Evolutionary conservation across 1,139 yeast genomes (phyloP).

Genomic region (Geotrichum candidum): DNA sequence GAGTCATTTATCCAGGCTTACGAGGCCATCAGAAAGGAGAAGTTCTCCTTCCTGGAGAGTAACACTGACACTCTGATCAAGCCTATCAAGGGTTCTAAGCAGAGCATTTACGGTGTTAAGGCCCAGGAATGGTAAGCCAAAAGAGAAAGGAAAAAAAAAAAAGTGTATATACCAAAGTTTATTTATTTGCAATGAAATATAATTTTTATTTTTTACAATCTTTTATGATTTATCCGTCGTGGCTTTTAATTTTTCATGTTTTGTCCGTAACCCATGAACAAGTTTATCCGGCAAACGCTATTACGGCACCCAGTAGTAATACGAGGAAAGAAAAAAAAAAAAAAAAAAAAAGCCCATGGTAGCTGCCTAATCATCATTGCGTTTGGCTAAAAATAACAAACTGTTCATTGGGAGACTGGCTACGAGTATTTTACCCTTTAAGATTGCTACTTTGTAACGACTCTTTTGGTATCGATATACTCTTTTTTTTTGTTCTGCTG

Average conservation of each 20-base stretch:
- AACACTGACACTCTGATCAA: conserved; percentile 52
- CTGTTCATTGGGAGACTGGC: no score
- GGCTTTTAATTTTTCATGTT: background rate
- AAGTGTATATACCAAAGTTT: background rate
- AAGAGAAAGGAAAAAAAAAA: background rate
- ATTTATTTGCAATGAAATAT: background rate
- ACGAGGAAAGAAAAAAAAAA: no score
- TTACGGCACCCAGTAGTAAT: background rate
- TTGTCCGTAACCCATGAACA: background rate
- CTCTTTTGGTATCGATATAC: no score
- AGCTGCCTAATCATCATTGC: no score
- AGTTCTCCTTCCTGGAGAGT: conserved; percentile 87
- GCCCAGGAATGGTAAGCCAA: conserved; percentile 65
- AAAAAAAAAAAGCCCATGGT: no score
- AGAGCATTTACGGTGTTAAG: conserved; percentile 58
- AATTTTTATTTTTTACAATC: background rate
- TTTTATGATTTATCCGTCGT: background rate
- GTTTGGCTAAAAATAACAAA: no score
- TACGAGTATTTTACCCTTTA: no score
- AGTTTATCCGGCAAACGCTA: background rate
- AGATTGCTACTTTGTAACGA: no score
- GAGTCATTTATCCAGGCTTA: conserved; percentile 67
- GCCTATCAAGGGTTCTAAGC: conserved; percentile 66
- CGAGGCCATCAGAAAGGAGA: conserved; percentile 69
- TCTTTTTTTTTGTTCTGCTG: no score